Percentiles rank a stretch among this genome's conserved stretches.
Evolutionary conservation across 2,329 filamentous ascomycete genomes (phyloP).

Genomic region (Aspergillus vadensis): DNA sequence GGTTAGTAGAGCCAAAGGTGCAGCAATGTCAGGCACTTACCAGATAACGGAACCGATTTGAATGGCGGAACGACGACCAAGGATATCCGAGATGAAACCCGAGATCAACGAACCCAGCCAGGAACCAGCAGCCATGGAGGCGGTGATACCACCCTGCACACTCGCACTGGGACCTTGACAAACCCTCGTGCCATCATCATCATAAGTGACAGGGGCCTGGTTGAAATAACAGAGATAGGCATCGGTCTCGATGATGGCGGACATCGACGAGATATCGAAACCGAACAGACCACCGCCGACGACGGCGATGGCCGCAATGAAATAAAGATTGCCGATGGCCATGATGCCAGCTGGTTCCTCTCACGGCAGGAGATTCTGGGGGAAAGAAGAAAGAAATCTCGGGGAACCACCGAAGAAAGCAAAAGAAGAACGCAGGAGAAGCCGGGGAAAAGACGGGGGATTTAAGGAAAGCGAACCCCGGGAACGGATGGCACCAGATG

Average conservation of each 20-base stretch:
- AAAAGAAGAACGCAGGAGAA: constrained; percentile 2
- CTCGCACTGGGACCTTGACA: constrained; percentile 50
- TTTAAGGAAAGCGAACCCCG: constrained; percentile 4
- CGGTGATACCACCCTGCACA: constrained; percentile 70
- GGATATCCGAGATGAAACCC: constrained; percentile 56
- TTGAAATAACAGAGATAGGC: constrained; percentile 74
- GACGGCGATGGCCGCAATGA: constrained; percentile 60
- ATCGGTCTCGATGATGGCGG: constrained; percentile 65
- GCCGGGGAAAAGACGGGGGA: constrained; percentile 9
- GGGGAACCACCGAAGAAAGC: constrained; percentile 3
- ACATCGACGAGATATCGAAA: constrained; percentile 78
- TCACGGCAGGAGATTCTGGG: background rate
- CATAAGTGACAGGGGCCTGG: constrained; percentile 46
- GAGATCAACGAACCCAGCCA: constrained; percentile 63
- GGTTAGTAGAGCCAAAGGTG: background rate
- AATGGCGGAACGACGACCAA: constrained; percentile 57
- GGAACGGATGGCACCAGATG: background rate
- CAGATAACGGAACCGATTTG: constrained; percentile 56
- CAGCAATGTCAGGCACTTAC: constrained; percentile 31
- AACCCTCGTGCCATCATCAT: constrained; percentile 30
- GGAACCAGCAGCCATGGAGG: constrained; percentile 72
- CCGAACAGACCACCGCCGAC: constrained; percentile 72
- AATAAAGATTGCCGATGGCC: constrained; percentile 59
- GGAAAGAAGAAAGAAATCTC: background rate
- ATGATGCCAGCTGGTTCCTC: constrained; percentile 26